Conservation (phyloP, 1,284 basidiomycete species). For the Chiua sp. region DNA sequence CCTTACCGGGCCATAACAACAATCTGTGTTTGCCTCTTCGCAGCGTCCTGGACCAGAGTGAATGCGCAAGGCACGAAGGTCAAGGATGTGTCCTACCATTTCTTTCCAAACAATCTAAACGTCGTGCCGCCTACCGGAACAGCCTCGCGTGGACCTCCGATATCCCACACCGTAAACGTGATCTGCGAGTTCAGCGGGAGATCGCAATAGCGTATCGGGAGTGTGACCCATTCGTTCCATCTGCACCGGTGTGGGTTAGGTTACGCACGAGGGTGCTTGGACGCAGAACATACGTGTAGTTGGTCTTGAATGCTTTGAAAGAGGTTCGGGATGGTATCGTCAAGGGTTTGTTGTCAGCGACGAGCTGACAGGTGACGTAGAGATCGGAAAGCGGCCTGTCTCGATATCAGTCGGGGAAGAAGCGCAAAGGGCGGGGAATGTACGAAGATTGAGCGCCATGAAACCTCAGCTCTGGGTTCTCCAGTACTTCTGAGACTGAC, state of each 20-base stretch:
- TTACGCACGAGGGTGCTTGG: neutral
- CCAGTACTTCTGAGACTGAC: slow-evolving; percentile 76
- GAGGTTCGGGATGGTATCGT: slow-evolving; percentile 91
- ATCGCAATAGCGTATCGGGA: slow-evolving; percentile 92
- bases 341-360: slow-evolving; percentile 92
- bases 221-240: slow-evolving; percentile 95
- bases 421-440: slow-evolving; percentile 31
- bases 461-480: slow-evolving; percentile 79
- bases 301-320: slow-evolving; percentile 90
- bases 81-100: slow-evolving; percentile 60
- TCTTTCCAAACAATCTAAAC: slow-evolving; percentile 89
- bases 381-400: slow-evolving; percentile 81
- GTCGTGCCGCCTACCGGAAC: slow-evolving; percentile 90
- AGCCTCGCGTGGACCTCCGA: slow-evolving; percentile 77
- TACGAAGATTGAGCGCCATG: slow-evolving; percentile 82
- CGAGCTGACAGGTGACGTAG: slow-evolving; percentile 90
- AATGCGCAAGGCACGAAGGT: slow-evolving; percentile 1
- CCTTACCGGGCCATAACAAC: slow-evolving; percentile 80
- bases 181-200: slow-evolving; percentile 89
- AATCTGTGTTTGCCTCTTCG: slow-evolving; percentile 92
- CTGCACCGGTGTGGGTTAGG: slow-evolving; percentile 44
- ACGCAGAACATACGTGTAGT: slow-evolving; percentile 65
- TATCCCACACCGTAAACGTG: slow-evolving; percentile 95
- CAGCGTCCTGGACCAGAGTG: slow-evolving; percentile 69
- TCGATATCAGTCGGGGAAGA: slow-evolving; percentile 29